These are phyloP conservation scores for Aphanomyces cochlioides DNA, from an alignment of 352 stramenopile genomes.

Conservation along the genomic window DNA sequence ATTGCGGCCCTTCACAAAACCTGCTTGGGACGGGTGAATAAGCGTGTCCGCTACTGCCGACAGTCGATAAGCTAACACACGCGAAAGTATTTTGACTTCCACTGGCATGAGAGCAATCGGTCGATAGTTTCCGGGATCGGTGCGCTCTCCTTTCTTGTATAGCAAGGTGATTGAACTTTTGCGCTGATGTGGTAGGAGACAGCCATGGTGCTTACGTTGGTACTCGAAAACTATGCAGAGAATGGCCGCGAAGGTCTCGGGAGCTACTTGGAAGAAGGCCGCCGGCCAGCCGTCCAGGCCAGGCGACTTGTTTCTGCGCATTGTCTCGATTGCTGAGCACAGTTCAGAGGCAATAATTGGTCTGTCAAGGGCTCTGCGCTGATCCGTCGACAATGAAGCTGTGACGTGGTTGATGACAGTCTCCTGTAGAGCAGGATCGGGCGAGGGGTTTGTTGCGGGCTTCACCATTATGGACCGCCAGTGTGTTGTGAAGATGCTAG, in stretches of 20 bases:
- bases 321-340: not conserved
- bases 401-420: too few relatives aligned
- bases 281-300: conserved; percentile 4
- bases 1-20: conserved; percentile 26
- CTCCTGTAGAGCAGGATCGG: too few relatives aligned
- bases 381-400: too few relatives aligned
- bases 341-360: too few relatives aligned
- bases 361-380: too few relatives aligned
- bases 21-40: conserved; percentile 33
- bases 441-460: too few relatives aligned
- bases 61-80: not conserved
- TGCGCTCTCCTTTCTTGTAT: not conserved
- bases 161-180: not conserved
- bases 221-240: conserved; percentile 10
- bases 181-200: not conserved
- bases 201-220: not conserved
- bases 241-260: not conserved
- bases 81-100: conserved; percentile 31
- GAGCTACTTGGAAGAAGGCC: conserved; percentile 1
- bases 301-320: conserved; percentile 3
- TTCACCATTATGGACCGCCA: too few relatives aligned
- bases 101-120: conserved; percentile 28
- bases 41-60: not conserved
- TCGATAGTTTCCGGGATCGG: not conserved
- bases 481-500: too few relatives aligned